phyloP scores from a whole-genome alignment of 441 rosid genomes.

The Adansonia grandidieri region DNA sequence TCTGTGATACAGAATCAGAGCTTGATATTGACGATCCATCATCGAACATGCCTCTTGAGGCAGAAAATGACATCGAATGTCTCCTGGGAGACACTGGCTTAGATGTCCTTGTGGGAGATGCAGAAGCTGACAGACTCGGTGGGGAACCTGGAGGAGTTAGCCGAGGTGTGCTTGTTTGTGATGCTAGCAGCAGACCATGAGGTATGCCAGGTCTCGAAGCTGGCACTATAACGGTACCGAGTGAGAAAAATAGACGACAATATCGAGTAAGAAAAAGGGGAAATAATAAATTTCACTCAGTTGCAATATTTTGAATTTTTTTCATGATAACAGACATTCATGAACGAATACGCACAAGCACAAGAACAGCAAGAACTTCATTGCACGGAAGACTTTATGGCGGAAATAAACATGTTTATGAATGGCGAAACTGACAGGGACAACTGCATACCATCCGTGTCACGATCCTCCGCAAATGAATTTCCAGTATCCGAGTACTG shows the following conservation, averaged over 20 bases:
- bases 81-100: constrained; percentile 78
- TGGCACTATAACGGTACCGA: constrained; percentile 32
- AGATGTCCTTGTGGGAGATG: constrained; percentile 70
- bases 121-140: constrained; percentile 70
- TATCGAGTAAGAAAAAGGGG: neutral
- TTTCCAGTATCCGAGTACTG: constrained; percentile 57
- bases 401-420: neutral
- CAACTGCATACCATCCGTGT: constrained; percentile 48
- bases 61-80: constrained; percentile 70
- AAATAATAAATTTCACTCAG: constrained; percentile 4
- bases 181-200: constrained; percentile 43
- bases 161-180: constrained; percentile 71
- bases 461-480: constrained; percentile 48
- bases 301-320: neutral
- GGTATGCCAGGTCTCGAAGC: constrained; percentile 57
- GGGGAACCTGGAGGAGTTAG: constrained; percentile 88
- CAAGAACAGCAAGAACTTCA: constrained; percentile 14
- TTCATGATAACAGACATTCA: neutral
- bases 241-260: constrained; percentile 22
- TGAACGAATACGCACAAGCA: neutral
- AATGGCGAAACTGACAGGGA: constrained; percentile 17
- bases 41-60: constrained; percentile 66
- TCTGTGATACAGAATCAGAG: constrained; percentile 60
- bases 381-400: neutral
- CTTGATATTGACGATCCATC: constrained; percentile 65